These are phyloP conservation scores for Azolla pinnata DNA, from an alignment of 75 land plant genomes.

Conservation along the genomic window DNA sequence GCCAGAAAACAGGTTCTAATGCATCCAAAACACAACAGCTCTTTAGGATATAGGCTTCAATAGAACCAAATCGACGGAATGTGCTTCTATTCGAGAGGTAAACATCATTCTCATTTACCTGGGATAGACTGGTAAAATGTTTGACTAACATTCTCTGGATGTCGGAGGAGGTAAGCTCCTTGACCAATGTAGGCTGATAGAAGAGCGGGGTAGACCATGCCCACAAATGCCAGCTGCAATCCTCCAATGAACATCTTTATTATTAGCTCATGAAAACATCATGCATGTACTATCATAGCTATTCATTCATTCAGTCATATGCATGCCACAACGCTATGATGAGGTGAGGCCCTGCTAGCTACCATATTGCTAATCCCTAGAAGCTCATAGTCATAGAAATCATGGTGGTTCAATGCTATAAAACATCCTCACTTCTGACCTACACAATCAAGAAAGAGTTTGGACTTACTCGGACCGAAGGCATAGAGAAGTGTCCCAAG, in stretches of 20 bases:
- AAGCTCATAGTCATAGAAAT: not conserved
- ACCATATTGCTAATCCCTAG: not conserved
- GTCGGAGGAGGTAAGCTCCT: constrained; percentile 57
- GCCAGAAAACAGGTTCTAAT: constrained; percentile 48
- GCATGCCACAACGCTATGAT: not conserved
- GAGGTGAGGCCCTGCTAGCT: not conserved
- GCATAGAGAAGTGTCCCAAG: constrained; percentile 57
- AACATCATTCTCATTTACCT: constrained; percentile 16
- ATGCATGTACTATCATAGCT: not conserved
- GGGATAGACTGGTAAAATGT: constrained; percentile 63
- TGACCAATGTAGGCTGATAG: constrained; percentile 62
- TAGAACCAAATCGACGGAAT: not conserved
- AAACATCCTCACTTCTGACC: not conserved
- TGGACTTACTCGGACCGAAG: constrained; percentile 40
- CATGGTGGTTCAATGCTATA: not conserved
- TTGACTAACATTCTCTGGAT: constrained; percentile 30
- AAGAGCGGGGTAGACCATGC: constrained; percentile 42
- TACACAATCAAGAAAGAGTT: not conserved
- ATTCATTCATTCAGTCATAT: not conserved
- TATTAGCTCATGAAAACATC: not conserved
- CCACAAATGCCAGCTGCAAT: constrained; percentile 46
- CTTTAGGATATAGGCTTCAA: not conserved
- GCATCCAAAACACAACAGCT: not conserved
- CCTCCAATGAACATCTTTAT: not conserved
- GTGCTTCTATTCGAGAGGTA: not conserved